These are phyloP conservation scores for Chara braunii DNA, from an alignment of 139 green algal genomes.

Conservation along the genomic window DNA sequence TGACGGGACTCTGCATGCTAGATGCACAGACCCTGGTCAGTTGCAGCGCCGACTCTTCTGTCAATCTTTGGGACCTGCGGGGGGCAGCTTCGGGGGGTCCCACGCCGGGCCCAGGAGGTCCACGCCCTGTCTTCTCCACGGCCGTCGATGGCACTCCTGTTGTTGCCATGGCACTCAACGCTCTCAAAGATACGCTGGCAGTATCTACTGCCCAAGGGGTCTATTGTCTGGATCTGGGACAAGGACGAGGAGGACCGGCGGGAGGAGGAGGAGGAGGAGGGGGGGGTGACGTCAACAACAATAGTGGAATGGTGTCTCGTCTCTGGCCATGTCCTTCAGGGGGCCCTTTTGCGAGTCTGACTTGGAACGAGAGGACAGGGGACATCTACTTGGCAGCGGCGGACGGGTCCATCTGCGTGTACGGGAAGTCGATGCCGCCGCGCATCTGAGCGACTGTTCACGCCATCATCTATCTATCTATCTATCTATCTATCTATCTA, in stretches of 20 bases:
- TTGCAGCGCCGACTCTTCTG: conserved; percentile 31
- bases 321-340: conserved; percentile 5
- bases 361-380: conserved; percentile 20
- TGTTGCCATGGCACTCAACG: neutral
- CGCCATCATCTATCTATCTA: no score
- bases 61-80: conserved; percentile 24
- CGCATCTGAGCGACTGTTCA: no score
- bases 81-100: no score
- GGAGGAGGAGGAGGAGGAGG: neutral
- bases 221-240: conserved; percentile 8
- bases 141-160: conserved; percentile 12
- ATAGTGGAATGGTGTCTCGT: neutral
- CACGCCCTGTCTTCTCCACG: neutral
- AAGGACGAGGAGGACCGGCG: neutral
- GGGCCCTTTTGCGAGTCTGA: neutral
- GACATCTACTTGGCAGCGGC: conserved; percentile 1
- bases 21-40: conserved; percentile 7
- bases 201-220: conserved; percentile 7
- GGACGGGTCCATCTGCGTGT: conserved; percentile 12
- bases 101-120: neutral
- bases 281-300: no score
- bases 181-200: neutral
- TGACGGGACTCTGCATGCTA: conserved; percentile 19
- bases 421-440: conserved; percentile 5
- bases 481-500: no score